Evolutionary conservation across 495 filamentous ascomycete species (phyloP).

Genomic region (Rhypophila decipiens): DNA sequence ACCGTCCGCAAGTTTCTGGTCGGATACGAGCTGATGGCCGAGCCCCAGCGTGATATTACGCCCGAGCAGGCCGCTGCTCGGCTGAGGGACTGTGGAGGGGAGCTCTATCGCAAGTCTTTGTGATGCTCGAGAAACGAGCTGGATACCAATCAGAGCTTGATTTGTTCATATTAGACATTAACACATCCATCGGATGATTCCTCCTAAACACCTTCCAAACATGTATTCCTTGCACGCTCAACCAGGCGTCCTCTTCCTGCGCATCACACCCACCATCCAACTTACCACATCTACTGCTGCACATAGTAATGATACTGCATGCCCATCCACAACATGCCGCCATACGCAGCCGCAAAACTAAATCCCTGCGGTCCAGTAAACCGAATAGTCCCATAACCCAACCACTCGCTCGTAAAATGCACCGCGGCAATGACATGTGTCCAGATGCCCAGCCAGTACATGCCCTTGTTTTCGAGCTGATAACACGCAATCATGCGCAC

Average conservation of each 20-base stretch:
- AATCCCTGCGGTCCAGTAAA: constrained; percentile 62
- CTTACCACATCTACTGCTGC: constrained; percentile 2
- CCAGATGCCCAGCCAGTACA: constrained; percentile 74
- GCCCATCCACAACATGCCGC: constrained; percentile 75
- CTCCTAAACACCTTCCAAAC: too few relatives aligned
- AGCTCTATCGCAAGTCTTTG: constrained; percentile 72
- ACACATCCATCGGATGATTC: too few relatives aligned
- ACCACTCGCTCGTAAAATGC: constrained; percentile 81
- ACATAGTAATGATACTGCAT: constrained; percentile 64
- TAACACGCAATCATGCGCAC: constrained; percentile 83
- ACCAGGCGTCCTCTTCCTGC: background rate
- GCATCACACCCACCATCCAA: background rate
- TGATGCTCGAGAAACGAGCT: too few relatives aligned
- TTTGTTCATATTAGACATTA: too few relatives aligned
- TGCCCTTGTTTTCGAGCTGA: constrained; percentile 59
- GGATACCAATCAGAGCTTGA: too few relatives aligned
- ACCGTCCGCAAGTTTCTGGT: constrained; percentile 94
- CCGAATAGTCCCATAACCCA: constrained; percentile 64
- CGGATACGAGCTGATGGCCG: constrained; percentile 91
- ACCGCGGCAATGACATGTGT: constrained; percentile 71
- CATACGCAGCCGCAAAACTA: constrained; percentile 66
- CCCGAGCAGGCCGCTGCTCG: constrained; percentile 87
- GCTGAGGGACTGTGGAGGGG: constrained; percentile 66
- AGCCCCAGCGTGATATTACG: constrained; percentile 96
- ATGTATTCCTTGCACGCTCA: background rate